Conservation (phyloP, 2,329 filamentous ascomycete species). For the Arthrobotrys megalospora region DNA sequence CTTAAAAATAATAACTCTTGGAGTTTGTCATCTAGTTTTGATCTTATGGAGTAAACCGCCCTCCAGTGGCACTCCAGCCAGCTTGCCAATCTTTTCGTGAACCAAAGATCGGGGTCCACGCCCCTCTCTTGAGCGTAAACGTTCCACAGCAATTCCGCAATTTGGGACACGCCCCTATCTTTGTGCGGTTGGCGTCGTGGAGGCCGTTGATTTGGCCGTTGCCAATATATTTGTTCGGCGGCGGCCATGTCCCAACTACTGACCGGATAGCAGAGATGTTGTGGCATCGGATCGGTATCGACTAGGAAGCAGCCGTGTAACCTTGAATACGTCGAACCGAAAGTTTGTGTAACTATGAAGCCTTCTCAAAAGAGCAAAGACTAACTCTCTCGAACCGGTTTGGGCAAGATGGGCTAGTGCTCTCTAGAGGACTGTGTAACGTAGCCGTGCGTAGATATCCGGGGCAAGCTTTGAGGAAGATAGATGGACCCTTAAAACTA, state of each 20-base stretch:
- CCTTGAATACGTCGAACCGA: not conserved
- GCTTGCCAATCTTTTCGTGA: not conserved
- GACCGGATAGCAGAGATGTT: not conserved
- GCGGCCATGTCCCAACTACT: no score
- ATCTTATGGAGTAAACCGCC: not conserved
- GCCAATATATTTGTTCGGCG: not conserved
- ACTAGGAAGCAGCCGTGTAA: not conserved
- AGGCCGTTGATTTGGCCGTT: not conserved
- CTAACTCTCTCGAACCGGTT: constrained; percentile 1
- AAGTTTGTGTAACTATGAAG: constrained; percentile 8
- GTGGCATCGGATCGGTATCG: not conserved
- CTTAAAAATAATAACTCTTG: not conserved
- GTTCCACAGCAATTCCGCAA: constrained; percentile 12
- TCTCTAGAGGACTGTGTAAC: constrained; percentile 11
- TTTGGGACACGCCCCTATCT: constrained; percentile 1
- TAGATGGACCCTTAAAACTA: constrained; percentile 5
- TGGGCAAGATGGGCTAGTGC: constrained; percentile 10
- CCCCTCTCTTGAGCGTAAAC: not conserved
- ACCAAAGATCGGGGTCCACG: not conserved
- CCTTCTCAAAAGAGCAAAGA: constrained; percentile 14
- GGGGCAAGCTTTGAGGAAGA: not conserved
- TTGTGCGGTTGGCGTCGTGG: constrained; percentile 5
- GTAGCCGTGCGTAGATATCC: not conserved
- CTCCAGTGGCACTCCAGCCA: not conserved
- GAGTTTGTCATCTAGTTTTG: not conserved